phyloP scores from a whole-genome alignment of 2,329 filamentous ascomycete genomes.

The Paramyrothecium roridum region DNA sequence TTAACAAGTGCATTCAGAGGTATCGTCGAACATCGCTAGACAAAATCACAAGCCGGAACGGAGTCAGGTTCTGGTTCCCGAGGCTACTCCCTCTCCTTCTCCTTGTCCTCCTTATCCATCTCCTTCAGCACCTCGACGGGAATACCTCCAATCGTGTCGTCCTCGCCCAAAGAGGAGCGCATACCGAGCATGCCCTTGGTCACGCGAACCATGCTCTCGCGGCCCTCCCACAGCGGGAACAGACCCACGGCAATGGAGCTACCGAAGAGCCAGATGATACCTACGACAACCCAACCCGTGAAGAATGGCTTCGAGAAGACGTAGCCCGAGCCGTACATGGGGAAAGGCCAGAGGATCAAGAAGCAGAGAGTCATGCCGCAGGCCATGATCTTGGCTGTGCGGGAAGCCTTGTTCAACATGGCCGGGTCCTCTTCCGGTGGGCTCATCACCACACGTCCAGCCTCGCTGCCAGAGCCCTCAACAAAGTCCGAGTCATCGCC shows the following conservation, averaged over 20 bases:
- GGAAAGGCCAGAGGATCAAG: conserved; percentile 86
- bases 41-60: background rate
- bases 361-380: conserved; percentile 58
- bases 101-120: background rate
- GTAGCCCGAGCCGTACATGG: conserved; percentile 80
- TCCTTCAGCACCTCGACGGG: background rate
- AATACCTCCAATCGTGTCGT: background rate
- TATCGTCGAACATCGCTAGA: background rate
- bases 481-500: conserved; percentile 76
- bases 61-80: background rate
- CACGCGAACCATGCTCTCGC: conserved; percentile 42
- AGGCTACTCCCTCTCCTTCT: background rate
- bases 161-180: background rate
- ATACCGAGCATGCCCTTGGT: conserved; percentile 11
- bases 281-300: conserved; percentile 69
- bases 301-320: conserved; percentile 61
- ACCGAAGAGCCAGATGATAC: conserved; percentile 71
- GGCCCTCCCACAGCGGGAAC: conserved; percentile 78
- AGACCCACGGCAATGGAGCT: conserved; percentile 71
- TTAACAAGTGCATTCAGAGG: too few species aligned
- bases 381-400: conserved; percentile 36
- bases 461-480: conserved; percentile 44
- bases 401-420: conserved; percentile 51
- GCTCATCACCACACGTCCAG: conserved; percentile 25
- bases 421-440: conserved; percentile 36